Base-by-base conservation (phyloP, 208 protist species). In the Acanthamoeba healyi region DNA sequence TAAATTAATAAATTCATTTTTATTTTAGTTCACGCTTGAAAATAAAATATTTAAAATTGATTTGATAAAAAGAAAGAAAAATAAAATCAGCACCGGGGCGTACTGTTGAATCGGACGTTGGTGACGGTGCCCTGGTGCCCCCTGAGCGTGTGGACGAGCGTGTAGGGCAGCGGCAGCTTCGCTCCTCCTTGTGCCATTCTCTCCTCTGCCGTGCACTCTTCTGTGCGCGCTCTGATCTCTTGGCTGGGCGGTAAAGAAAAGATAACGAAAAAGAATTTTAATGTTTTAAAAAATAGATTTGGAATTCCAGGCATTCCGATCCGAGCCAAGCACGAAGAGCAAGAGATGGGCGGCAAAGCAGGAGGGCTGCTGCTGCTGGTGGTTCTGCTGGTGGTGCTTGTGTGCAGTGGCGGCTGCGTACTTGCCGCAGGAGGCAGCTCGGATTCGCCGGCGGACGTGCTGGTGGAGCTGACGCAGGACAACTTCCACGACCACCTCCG, bases 101-200 rank as follows among this genome's bases (percentile, higher is more conserved):
- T 15, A 82, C 72, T 22, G 72, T 82, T 82, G 34, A 82, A 82
- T 12, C 15, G 24, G 40, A 82, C 72, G 44, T 7, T 82, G 29
- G 38, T 82, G 40, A 82, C 72, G 26, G 72, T 51, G 44, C 72
- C 72, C 44, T 82, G 72, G 72, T 82, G 72, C 9, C 72, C 72
- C 46, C 26, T 82, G 5, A 82, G 72, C 17, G 72, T 82, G 72
- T 82, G 72, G 34, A 44, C 26, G 6, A 82, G 72, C 32, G 38
- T 51, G 44, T 42, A 82, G 72, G 72, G 72, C 14, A 82, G 72
- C 19, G 72, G 72, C 38, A 82, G 34, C 58, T 65, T 65, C n/a
- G 58, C 19, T 9, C n/a, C 58, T 34, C n/a, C n/a, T n/a, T n/a
- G n/a, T n/a, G n/a, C n/a, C n/a, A n/a, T n/a, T n/a, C n/a, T n/a